These are phyloP conservation scores for Saprolegnia parasitica DNA, from an alignment of 352 stramenopile species.

Conservation along the genomic window DNA sequence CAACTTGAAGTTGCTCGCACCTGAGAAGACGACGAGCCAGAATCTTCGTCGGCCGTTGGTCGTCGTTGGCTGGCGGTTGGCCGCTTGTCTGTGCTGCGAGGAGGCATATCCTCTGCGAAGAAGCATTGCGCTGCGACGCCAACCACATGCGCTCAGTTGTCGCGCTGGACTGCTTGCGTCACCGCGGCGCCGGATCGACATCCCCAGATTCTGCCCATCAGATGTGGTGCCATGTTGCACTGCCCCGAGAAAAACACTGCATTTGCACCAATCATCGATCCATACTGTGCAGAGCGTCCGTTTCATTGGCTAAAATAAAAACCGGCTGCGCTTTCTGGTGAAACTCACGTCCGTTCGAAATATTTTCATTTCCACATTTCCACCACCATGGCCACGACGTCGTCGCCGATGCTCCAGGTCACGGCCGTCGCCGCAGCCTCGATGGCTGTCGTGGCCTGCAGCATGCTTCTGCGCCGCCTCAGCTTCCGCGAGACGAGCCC, in stretches of 20 bases:
- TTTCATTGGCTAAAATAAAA: not conserved
- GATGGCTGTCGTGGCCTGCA: slow-evolving; percentile 10
- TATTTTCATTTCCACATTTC: not conserved
- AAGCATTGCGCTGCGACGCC: too few species aligned
- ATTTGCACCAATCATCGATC: not conserved
- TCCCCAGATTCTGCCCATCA: too few species aligned
- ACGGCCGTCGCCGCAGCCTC: slow-evolving; percentile 2
- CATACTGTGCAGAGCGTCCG: not conserved
- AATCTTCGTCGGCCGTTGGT: too few species aligned
- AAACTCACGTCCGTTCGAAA: not conserved
- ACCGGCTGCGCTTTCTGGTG: not conserved
- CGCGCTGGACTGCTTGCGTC: too few species aligned
- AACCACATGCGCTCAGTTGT: too few species aligned
- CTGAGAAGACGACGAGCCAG: too few species aligned
- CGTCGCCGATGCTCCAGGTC: slow-evolving; percentile 5
- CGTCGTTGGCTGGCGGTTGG: too few species aligned
- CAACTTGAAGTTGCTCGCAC: too few species aligned
- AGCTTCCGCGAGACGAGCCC: not conserved
- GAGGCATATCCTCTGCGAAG: too few species aligned
- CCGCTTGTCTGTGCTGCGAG: too few species aligned
- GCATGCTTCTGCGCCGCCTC: not conserved
- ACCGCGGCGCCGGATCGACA: too few species aligned
- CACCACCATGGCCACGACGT: not conserved
- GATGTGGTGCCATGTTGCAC: not conserved
- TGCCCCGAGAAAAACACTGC: not conserved